Conservation (phyloP, 305 asterid species). For the Ilex paraguariensis region DNA sequence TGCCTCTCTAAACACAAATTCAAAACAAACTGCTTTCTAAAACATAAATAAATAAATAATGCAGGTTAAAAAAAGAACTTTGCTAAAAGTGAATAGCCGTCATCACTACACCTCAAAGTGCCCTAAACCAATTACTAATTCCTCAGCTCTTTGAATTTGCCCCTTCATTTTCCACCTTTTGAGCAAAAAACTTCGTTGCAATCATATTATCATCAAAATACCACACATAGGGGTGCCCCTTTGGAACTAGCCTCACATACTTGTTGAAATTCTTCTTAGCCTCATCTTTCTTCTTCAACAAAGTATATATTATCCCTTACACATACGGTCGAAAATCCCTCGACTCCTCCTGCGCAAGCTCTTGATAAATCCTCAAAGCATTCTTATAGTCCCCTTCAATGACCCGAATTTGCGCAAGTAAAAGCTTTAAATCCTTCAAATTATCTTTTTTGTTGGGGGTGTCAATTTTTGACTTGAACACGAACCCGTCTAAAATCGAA, state of each 20-base stretch:
- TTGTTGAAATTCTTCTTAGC: conserved; percentile 80
- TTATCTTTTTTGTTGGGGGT: conserved; percentile 40
- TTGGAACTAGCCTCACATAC: conserved; percentile 72
- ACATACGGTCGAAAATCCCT: conserved; percentile 88
- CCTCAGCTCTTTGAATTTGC: conserved; percentile 38
- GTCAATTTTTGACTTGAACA: too few relatives aligned
- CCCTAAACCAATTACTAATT: too few relatives aligned
- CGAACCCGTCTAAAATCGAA: too few relatives aligned
- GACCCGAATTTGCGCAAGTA: conserved; percentile 75
- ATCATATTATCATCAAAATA: conserved; percentile 81
- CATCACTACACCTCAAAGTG: too few relatives aligned
- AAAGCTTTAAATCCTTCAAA: conserved; percentile 68
- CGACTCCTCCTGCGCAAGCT: conserved; percentile 78
- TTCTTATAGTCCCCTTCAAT: conserved; percentile 54
- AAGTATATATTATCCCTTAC: conserved; percentile 73
- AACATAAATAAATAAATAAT: too few relatives aligned
- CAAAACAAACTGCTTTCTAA: too few relatives aligned
- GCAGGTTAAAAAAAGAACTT: too few relatives aligned
- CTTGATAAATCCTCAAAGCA: conserved; percentile 59
- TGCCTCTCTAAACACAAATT: too few relatives aligned
- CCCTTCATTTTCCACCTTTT: conserved; percentile 64
- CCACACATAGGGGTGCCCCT: conserved; percentile 72
- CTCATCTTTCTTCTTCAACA: conserved; percentile 61
- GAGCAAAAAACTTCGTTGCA: conserved; percentile 70
- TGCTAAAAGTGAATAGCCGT: too few relatives aligned